Conservation (phyloP, 1,284 basidiomycete genomes). For the Pseudozyma tsukubaensis region DNA sequence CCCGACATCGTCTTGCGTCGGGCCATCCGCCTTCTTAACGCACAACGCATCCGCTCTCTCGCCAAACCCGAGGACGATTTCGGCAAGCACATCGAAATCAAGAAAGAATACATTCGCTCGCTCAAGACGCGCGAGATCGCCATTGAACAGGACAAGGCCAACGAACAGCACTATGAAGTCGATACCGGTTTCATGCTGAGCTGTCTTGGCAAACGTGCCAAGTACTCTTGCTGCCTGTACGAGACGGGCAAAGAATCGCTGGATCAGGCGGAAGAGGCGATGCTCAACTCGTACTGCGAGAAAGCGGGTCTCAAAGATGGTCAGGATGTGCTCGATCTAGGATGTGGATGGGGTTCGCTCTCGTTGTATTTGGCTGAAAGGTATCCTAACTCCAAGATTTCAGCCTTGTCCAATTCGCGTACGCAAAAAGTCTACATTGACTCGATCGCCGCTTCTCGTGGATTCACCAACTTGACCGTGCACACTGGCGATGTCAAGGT, state of each 20-base stretch:
- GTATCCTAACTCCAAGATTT: slow-evolving; percentile 78
- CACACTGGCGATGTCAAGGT: slow-evolving; percentile 80
- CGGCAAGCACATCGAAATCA: slow-evolving; percentile 76
- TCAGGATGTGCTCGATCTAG: slow-evolving; percentile 78
- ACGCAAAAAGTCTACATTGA: slow-evolving; percentile 81
- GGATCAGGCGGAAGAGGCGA: slow-evolving; percentile 76
- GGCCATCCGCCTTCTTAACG: slow-evolving; percentile 75
- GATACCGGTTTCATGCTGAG: slow-evolving; percentile 63
- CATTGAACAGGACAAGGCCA: slow-evolving; percentile 78
- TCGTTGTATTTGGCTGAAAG: slow-evolving; percentile 79
- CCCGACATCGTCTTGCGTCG: slow-evolving; percentile 72
- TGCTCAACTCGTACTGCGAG: slow-evolving; percentile 79
- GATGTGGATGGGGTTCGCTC: slow-evolving; percentile 82
- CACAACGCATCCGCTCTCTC: slow-evolving; percentile 76
- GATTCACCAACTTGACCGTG: slow-evolving; percentile 75
- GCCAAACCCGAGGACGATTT: slow-evolving; percentile 73
- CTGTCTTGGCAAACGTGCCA: slow-evolving; percentile 56
- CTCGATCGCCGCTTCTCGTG: slow-evolving; percentile 72
- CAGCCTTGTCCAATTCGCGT: slow-evolving; percentile 78
- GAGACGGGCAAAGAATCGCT: slow-evolving; percentile 77
- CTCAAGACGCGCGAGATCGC: slow-evolving; percentile 74
- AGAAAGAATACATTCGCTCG: slow-evolving; percentile 72
- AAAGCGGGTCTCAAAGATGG: slow-evolving; percentile 78
- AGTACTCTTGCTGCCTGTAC: slow-evolving; percentile 75
- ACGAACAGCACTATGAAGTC: slow-evolving; percentile 83